Evolutionary conservation across 768 basidiomycete genomes (phyloP).

Genomic region (Russula foetens): DNA sequence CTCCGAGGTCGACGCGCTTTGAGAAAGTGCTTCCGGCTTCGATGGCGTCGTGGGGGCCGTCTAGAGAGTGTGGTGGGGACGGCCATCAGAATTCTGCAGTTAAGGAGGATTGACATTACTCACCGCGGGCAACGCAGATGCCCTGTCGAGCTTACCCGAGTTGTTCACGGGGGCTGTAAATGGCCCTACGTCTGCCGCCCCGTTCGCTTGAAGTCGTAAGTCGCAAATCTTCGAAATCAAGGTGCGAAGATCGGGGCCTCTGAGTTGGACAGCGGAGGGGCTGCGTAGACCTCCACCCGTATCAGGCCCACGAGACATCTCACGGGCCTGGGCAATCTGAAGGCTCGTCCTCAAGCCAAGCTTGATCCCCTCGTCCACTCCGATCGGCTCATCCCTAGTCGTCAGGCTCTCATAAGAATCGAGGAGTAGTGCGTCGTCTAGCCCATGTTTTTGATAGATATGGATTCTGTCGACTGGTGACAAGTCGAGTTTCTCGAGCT

Average conservation of each 20-base stretch:
- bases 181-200: not conserved
- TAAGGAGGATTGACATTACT: not conserved
- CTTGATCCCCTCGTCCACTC: slow-evolving; percentile 33
- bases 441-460: slow-evolving; percentile 31
- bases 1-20: not conserved
- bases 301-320: slow-evolving; percentile 21
- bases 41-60: slow-evolving; percentile 7
- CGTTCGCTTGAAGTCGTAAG: not conserved
- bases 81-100: not conserved
- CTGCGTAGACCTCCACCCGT: not conserved
- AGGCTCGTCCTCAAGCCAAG: slow-evolving; percentile 35
- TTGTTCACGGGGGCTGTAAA: not conserved
- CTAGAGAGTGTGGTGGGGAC: not conserved
- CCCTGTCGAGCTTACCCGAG: not conserved
- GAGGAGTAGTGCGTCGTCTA: slow-evolving; percentile 31
- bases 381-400: slow-evolving; percentile 30
- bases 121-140: slow-evolving; percentile 6
- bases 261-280: slow-evolving; percentile 5
- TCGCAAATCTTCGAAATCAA: slow-evolving; percentile 6
- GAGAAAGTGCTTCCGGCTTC: not conserved
- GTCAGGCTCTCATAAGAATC: slow-evolving; percentile 31
- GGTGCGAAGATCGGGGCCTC: not conserved
- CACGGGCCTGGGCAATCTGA: slow-evolving; percentile 33
- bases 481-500: slow-evolving; percentile 32
- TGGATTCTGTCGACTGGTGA: slow-evolving; percentile 31